Evolutionary conservation across 495 filamentous ascomycete species (phyloP), one percentile per base, ranked within the genome.

Genomic region (Cercophora scortea): DNA sequence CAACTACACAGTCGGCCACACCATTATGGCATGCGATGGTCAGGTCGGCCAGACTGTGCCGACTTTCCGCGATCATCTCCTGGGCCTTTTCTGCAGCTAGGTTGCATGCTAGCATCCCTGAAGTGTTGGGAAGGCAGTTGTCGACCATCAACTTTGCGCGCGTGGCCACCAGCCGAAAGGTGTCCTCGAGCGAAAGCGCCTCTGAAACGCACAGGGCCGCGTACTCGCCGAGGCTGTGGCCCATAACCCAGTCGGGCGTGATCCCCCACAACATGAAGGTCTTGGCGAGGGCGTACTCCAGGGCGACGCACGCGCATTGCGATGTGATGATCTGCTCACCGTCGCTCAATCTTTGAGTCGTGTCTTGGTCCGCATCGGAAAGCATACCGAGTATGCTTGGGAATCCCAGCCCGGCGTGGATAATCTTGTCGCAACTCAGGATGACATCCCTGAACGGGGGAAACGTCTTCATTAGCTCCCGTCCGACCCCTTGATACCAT

Each of bases 151-250:
- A 67, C 58, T 78, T 73, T 15, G 87, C 86, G 42, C 87, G 76
- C 35, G 73, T 69, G n/a, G 84, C 87, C 49, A 85, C 81, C 8
- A 89, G 70, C 54, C 79, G 81, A 46, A 90, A 75, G 18, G 82
- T 78, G 58, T 88, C 84, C 39, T 71, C 70, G 16, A 72, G 77
- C 3, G 79, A 81, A 7, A 90, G 63, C 12, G 88, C 79, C 41
- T 84, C 87, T 8, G 86, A 77, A 34, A 79, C 77, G 59, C 84
- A 72, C 0, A 90, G 68, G 10, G 87, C 87, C 35, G 87, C 85
- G 68, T 87, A 90, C 60, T 90, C 87, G 46, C 87, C 87, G 8
- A 71, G 11, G 61, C 85, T 88, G 69, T 90, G 87, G 13, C 87
- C 87, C 42, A 89, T 71, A 5, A 89, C 83, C 40, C 80, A 80